These are phyloP conservation scores for Globisporangium barbulae DNA, from an alignment of 352 stramenopile species.

Conservation along the genomic window DNA sequence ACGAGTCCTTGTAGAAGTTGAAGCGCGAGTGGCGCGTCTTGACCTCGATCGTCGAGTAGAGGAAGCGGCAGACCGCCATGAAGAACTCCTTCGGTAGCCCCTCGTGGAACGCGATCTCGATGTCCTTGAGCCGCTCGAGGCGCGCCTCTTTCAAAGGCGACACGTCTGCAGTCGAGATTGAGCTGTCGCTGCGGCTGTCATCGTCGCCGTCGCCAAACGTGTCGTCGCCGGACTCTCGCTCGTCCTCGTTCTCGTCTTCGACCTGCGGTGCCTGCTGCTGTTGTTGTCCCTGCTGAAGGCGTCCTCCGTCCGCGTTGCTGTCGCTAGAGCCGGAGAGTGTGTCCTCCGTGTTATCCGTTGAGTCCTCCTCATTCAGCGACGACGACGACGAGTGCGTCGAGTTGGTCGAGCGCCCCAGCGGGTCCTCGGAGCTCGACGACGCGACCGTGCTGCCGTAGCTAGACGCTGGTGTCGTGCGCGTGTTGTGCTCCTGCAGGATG, in stretches of 20 bases:
- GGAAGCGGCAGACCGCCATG: constrained; percentile 62
- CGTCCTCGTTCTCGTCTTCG: constrained; percentile 33
- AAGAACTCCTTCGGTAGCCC: constrained; percentile 80
- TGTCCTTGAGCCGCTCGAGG: constrained; percentile 67
- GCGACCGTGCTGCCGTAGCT: constrained; percentile 62
- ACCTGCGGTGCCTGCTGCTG: constrained; percentile 14
- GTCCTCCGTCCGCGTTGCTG: neutral
- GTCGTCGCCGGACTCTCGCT: constrained; percentile 23
- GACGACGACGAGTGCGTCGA: constrained; percentile 38
- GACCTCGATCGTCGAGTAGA: constrained; percentile 70
- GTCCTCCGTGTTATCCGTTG: constrained; percentile 28
- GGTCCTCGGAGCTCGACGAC: constrained; percentile 41
- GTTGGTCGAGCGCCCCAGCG: constrained; percentile 35
- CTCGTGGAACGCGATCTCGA: constrained; percentile 78
- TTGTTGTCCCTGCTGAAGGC: constrained; percentile 11
- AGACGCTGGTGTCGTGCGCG: constrained; percentile 27
- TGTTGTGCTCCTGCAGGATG: constrained; percentile 15
- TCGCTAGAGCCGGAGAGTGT: constrained; percentile 23
- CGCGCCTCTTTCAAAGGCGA: constrained; percentile 66
- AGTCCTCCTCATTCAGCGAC: constrained; percentile 38
- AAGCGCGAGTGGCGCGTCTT: constrained; percentile 83
- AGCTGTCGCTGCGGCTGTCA: constrained; percentile 30
- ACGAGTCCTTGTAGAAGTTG: constrained; percentile 87
- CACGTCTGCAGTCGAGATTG: constrained; percentile 39
- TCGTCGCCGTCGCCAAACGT: constrained; percentile 23